phyloP scores from a whole-genome alignment of 2,329 filamentous ascomycete genomes.

The Monilinia laxa region DNA sequence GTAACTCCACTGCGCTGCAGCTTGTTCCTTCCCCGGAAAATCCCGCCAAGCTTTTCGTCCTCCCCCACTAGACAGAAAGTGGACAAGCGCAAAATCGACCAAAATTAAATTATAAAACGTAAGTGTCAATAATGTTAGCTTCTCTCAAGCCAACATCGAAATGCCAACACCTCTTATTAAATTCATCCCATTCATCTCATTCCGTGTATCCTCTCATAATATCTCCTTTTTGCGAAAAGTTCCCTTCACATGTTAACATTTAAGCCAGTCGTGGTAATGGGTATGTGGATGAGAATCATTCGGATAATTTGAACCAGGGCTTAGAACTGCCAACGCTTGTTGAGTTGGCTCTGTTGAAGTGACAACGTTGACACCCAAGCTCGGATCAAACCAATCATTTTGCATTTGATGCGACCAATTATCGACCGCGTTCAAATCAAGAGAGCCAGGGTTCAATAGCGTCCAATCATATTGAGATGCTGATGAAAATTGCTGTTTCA shows the following conservation, averaged over 20 bases:
- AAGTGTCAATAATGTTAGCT: background rate
- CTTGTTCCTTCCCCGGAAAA: background rate
- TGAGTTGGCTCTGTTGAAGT: constrained; percentile 4
- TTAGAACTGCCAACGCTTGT: constrained; percentile 10
- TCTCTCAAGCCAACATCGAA: background rate
- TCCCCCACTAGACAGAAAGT: background rate
- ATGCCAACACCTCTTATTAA: background rate
- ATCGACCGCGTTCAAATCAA: background rate
- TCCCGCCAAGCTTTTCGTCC: background rate
- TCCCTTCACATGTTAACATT: background rate
- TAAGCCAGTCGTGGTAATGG: background rate
- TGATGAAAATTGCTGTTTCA: background rate
- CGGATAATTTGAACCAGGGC: background rate
- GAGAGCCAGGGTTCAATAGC: background rate
- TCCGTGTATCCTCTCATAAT: background rate
- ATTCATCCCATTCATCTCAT: background rate
- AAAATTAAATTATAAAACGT: background rate
- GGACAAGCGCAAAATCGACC: background rate
- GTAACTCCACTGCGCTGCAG: background rate
- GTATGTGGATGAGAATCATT: background rate
- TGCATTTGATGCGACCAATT: background rate
- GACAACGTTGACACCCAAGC: background rate
- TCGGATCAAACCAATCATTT: background rate
- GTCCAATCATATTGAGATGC: background rate
- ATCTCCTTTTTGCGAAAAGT: background rate